phyloP scores from a whole-genome alignment of 2,329 filamentous ascomycete species.

The Leptoxyphium fumago region DNA sequence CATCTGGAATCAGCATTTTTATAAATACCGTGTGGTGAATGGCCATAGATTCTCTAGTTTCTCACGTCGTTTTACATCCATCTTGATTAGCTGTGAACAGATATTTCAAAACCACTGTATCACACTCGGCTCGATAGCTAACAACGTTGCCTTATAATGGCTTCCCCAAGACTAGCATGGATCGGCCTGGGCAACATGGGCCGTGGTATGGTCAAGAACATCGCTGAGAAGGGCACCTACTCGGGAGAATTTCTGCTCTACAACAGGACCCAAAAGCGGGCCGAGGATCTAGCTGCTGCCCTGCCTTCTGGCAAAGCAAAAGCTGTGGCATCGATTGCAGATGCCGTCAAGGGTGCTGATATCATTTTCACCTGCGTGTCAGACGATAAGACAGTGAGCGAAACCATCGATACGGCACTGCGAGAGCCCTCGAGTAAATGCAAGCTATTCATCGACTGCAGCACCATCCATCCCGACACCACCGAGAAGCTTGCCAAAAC shows the following conservation, averaged over 20 bases:
- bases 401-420: slow-evolving; percentile 45
- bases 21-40: no score
- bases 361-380: slow-evolving; percentile 72
- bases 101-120: no score
- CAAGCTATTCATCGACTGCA: slow-evolving; percentile 78
- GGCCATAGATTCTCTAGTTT: no score
- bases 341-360: slow-evolving; percentile 53
- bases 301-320: slow-evolving; percentile 48
- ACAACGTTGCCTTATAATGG: background rate
- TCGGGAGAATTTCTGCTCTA: slow-evolving; percentile 59
- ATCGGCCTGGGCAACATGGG: slow-evolving; percentile 84
- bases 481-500: slow-evolving; percentile 50
- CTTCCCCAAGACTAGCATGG: slow-evolving; percentile 44
- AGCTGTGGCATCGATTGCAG: slow-evolving; percentile 48
- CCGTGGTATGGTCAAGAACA: slow-evolving; percentile 68
- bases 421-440: slow-evolving; percentile 45
- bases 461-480: slow-evolving; percentile 73
- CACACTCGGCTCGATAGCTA: background rate
- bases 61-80: no score
- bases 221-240: slow-evolving; percentile 62
- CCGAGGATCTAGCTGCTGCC: slow-evolving; percentile 46
- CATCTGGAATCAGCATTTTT: no score
- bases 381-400: slow-evolving; percentile 59
- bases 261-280: slow-evolving; percentile 59
- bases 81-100: no score